phyloP scores from a whole-genome alignment of 352 stramenopile species.

The Phytopythium litorale region DNA sequence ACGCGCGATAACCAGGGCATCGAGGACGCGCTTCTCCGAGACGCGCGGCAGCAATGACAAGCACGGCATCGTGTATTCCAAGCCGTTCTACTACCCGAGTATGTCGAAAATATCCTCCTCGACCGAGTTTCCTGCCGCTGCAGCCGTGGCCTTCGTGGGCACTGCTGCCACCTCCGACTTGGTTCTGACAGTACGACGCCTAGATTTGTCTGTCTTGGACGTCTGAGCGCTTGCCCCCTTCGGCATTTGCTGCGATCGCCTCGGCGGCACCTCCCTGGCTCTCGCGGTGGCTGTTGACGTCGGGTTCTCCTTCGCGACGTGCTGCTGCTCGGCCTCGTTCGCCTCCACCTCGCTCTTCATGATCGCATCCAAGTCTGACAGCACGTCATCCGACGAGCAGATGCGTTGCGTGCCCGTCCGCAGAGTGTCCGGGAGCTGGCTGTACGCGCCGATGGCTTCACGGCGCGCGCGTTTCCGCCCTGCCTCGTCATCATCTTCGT shows the following conservation, averaged over 20 bases:
- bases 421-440: conserved; percentile 20
- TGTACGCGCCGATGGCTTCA: conserved; percentile 32
- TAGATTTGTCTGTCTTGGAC: not conserved
- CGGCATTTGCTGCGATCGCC: not conserved
- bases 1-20: not conserved
- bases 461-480: conserved; percentile 12
- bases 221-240: not conserved
- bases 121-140: conserved; percentile 23
- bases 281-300: not conserved
- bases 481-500: not conserved
- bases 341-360: conserved; percentile 30
- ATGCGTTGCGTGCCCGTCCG: conserved; percentile 25
- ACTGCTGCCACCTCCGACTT: not conserved
- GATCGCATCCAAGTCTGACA: conserved; percentile 42
- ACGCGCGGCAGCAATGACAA: not conserved
- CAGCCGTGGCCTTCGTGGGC: not conserved
- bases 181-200: not conserved
- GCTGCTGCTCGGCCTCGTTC: conserved; percentile 12
- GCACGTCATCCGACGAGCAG: conserved; percentile 33
- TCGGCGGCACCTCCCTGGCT: conserved; percentile 1
- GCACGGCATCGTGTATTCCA: not conserved
- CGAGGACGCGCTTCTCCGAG: conserved; percentile 1
- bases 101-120: conserved; percentile 64
- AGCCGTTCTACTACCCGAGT: conserved; percentile 8
- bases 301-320: not conserved